Evolutionary conservation across 2,329 filamentous ascomycete species (phyloP), one percentile per base, ranked within the genome.

Genomic region (Tolypocladium amazonense): DNA sequence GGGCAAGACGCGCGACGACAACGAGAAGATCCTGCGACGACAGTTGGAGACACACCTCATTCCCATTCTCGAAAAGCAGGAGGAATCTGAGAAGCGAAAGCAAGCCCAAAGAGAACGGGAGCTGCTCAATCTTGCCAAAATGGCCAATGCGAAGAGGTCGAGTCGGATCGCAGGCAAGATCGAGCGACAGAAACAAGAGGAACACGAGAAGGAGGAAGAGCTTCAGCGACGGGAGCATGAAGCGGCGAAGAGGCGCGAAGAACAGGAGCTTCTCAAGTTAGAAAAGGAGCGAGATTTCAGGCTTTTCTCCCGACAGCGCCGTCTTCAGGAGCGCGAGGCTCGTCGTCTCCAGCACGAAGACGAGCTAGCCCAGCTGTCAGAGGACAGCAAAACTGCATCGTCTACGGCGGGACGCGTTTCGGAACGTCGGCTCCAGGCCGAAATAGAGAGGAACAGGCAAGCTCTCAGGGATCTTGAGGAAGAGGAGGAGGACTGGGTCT

Each of bases 91-190:
- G 62, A 92, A 93, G 72, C 76, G 85, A 75, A 81, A 90, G 78
- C 79, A 88, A 56, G 67, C 77, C 3, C 82, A 86, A 62, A 79
- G 88, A 66, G 85, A 95, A 70, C 90, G 87, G 63, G 93, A 97
- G 68, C 74, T 96, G 27, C 78, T 91, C 58, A 91, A 86, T 65
- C 74, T 96, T 64, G 88, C 93, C 66, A 93, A 94, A 71, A 82
- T 97, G 75, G 91, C 91, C n/a, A 90, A 88, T 60, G 93, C 94
- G 4, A 99, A 99, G 76, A 82, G 94, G 63, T 99, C 94, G 0
- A 96, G 90, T 68, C 86, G 94, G 63, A 85, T 99, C 65, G 92
- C 93, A 23, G 83, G 83, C 64, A 95, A 91, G 70, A 78, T 86
- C 39, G 92, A 97, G 70, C 88, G 85, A 64, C 89, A 92, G 68